A percentile compares a stretch with the other conserved stretches of the same genome.
Conservation (phyloP, 495 filamentous ascomycete genomes). For the Talaromyces nanjingensis region DNA sequence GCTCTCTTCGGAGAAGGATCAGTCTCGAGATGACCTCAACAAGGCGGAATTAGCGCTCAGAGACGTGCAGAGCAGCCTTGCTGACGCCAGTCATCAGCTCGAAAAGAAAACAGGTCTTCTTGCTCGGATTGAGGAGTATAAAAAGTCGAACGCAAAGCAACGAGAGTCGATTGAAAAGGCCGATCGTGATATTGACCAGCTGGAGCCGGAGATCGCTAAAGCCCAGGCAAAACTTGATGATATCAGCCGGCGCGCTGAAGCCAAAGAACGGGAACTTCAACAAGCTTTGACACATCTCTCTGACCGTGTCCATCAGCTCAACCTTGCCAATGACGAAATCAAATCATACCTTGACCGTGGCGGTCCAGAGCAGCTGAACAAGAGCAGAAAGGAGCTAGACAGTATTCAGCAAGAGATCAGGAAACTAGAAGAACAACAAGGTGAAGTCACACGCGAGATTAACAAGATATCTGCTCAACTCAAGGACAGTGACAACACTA, state of each 20-base stretch:
- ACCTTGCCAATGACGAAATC: slow-evolving; percentile 67
- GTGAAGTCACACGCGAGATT: slow-evolving; percentile 54
- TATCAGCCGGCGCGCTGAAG: slow-evolving; percentile 59
- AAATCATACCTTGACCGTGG: slow-evolving; percentile 70
- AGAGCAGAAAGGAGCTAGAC: slow-evolving; percentile 62
- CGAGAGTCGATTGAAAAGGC: slow-evolving; percentile 56
- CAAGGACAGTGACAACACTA: slow-evolving; percentile 68
- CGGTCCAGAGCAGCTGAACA: slow-evolving; percentile 62
- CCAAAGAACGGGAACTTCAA: slow-evolving; percentile 66
- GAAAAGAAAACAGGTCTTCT: slow-evolving; percentile 67
- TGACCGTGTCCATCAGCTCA: slow-evolving; percentile 68
- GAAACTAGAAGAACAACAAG: slow-evolving; percentile 59
- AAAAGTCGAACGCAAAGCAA: slow-evolving; percentile 57
- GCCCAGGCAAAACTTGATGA: slow-evolving; percentile 70
- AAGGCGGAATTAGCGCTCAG: slow-evolving; percentile 64
- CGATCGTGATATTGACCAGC: slow-evolving; percentile 60
- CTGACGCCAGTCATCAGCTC: slow-evolving; percentile 61
- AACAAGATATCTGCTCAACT: slow-evolving; percentile 75
- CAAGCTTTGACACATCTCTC: slow-evolving; percentile 63
- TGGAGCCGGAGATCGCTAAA: slow-evolving; percentile 67
- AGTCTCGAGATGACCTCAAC: slow-evolving; percentile 56
- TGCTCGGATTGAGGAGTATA: slow-evolving; percentile 64
- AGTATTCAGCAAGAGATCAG: slow-evolving; percentile 57
- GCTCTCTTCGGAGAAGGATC: slow-evolving; percentile 62
- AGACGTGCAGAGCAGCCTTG: slow-evolving; percentile 62